Base-by-base conservation (phyloP, 495 filamentous ascomycete species). In the Hypoxylon intermedium region DNA sequence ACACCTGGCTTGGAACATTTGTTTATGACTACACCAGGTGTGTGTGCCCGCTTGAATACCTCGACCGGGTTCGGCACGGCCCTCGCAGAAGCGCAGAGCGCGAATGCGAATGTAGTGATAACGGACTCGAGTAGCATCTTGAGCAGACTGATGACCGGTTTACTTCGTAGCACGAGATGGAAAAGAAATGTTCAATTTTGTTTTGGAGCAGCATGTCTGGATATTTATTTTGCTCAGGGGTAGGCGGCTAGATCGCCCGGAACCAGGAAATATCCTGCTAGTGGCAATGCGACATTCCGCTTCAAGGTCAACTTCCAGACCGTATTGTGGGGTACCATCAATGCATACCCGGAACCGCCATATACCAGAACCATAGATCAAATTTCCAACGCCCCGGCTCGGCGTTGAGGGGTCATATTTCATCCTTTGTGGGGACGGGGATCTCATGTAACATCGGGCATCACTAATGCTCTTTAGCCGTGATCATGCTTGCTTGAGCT, bases 1-100 rank as follows among this genome's bases (percentile, higher is more conserved):
- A 75, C 67, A 20, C 75, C 75, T 0, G 77, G 72, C 52, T 66
- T 68, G 46, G 59, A 57, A 70, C 77, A 80, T 40, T 74, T 69
- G 19, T 65, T 72, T 47, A 79, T 75, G 33, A 80, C 73, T 20
- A 67, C 64, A 6, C 77, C 77, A 1, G 73, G 64, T 5, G 62
- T 70, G 33, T 73, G 67, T 2, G 67, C 70, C 15, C 74, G 70
- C 54, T 74, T 75, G 63, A 78, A 44, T 37, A 73, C 42, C 40
- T 74, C 64, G 42, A 75, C 33, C 0, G 77, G 77, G 33, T 53
- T 70, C 15, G 63, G 60, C 0, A 72, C 67, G 19, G 75, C 68
- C 33, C 58, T 52, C 9, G 73, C 75, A 6, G 57, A 57, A 4
- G 52, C 73, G 42, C 67, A 53, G 9, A 66, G 70, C 28, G 71